Percentiles rank a stretch among this genome's conserved stretches.
Evolutionary conservation across 2,329 filamentous ascomycete genomes (phyloP).

Genomic region (Xylaria sp.): DNA sequence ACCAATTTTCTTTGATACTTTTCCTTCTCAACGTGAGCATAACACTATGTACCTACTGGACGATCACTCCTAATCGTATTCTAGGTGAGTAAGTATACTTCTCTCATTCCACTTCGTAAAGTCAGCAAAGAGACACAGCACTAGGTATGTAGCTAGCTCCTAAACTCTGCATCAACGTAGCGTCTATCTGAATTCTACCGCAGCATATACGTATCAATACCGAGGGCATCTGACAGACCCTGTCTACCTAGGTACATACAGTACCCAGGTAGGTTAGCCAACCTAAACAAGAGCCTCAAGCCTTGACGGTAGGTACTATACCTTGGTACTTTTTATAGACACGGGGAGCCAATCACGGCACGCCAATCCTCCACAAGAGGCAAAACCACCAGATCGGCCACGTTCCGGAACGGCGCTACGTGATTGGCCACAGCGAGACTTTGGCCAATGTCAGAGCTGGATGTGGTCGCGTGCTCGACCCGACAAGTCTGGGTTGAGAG

Average conservation of each 20-base stretch:
- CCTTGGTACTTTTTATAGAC: background rate
- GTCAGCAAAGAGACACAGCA: background rate
- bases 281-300: background rate
- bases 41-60: background rate
- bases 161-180: background rate
- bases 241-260: too few species aligned
- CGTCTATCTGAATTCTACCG: background rate
- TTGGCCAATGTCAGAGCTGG: constrained; percentile 47
- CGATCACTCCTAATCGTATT: background rate
- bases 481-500: constrained; percentile 17
- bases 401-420: constrained; percentile 28
- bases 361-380: constrained; percentile 33
- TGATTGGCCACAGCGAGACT: constrained; percentile 31
- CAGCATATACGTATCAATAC: background rate
- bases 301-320: background rate
- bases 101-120: background rate
- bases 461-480: constrained; percentile 49
- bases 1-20: background rate
- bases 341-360: constrained; percentile 23
- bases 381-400: constrained; percentile 38
- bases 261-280: background rate
- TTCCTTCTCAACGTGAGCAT: background rate
- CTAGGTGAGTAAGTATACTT: background rate
- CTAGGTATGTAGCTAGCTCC: background rate
- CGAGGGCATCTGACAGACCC: background rate